These are phyloP conservation scores for Glycine soja DNA, from an alignment of 306 rosid species.

Conservation along the genomic window DNA sequence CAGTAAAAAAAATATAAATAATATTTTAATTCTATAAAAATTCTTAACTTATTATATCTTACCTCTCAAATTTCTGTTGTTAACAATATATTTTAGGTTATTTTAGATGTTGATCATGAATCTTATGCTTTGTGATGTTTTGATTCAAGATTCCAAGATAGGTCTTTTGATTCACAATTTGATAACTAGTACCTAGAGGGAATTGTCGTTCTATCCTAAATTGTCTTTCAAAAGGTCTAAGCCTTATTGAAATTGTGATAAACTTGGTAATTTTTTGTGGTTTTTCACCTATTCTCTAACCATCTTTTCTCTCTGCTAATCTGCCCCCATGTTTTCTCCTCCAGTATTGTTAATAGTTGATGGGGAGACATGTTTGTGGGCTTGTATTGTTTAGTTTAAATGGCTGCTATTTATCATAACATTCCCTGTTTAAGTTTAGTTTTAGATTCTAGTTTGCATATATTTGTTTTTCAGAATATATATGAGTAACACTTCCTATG, in stretches of 20 bases:
- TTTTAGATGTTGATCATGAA: not conserved
- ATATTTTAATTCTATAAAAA: no score
- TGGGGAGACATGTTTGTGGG: conserved; percentile 1
- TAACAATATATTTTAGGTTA: not conserved
- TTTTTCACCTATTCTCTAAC: not conserved
- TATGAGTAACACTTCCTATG: not conserved
- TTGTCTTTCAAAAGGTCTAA: no score
- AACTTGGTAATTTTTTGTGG: not conserved
- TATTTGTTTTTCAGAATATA: not conserved
- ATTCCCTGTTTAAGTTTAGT: conserved; percentile 2
- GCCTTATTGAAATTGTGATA: not conserved
- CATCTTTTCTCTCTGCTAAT: not conserved
- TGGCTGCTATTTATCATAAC: not conserved
- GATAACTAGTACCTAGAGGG: not conserved
- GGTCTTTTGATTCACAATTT: not conserved
- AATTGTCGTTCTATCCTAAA: not conserved
- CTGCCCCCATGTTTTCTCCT: not conserved
- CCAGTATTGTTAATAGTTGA: not conserved
- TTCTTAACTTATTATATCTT: no score
- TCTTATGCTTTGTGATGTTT: not conserved
- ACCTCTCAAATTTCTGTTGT: not conserved
- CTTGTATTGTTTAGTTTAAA: not conserved
- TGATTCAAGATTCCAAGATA: not conserved
- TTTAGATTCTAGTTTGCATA: not conserved
- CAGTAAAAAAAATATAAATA: no score